Evolutionary conservation across 768 basidiomycete genomes (phyloP).

Genomic region (Leccinum disarticulatum): DNA sequence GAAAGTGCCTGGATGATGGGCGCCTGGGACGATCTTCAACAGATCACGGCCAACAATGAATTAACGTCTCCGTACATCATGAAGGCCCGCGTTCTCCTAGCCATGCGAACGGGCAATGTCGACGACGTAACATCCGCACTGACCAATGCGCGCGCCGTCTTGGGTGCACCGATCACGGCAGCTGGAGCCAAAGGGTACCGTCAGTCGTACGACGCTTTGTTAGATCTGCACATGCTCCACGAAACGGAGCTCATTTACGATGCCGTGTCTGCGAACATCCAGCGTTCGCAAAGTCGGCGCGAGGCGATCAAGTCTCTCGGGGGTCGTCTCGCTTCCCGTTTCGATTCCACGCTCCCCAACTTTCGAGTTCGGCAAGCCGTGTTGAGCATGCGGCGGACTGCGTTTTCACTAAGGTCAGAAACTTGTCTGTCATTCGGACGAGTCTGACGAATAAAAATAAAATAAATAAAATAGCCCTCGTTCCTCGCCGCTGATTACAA

Average conservation of each 20-base stretch:
- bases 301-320: conserved; percentile 40
- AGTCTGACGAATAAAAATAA: conserved; percentile 8
- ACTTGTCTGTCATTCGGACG: background rate
- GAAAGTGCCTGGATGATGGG: conserved; percentile 97
- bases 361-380: conserved; percentile 88
- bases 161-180: conserved; percentile 83
- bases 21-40: conserved; percentile 83
- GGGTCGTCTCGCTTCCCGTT: conserved; percentile 54
- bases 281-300: conserved; percentile 39
- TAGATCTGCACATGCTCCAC: conserved; percentile 83
- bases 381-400: conserved; percentile 85
- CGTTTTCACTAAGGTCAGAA: conserved; percentile 70
- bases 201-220: conserved; percentile 80
- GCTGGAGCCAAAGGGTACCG: conserved; percentile 79
- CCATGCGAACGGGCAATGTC: conserved; percentile 62
- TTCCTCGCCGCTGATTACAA: conserved; percentile 40
- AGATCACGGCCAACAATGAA: conserved; percentile 51
- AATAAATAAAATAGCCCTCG: conserved; percentile 6
- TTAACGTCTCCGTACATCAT: conserved; percentile 60
- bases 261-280: conserved; percentile 40
- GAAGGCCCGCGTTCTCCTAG: conserved; percentile 77
- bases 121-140: conserved; percentile 49
- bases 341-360: conserved; percentile 79
- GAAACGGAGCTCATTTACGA: conserved; percentile 75
- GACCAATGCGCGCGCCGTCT: conserved; percentile 60